Evolutionary conservation across 768 basidiomycete genomes (phyloP).

Genomic region (Boletellus ananas): DNA sequence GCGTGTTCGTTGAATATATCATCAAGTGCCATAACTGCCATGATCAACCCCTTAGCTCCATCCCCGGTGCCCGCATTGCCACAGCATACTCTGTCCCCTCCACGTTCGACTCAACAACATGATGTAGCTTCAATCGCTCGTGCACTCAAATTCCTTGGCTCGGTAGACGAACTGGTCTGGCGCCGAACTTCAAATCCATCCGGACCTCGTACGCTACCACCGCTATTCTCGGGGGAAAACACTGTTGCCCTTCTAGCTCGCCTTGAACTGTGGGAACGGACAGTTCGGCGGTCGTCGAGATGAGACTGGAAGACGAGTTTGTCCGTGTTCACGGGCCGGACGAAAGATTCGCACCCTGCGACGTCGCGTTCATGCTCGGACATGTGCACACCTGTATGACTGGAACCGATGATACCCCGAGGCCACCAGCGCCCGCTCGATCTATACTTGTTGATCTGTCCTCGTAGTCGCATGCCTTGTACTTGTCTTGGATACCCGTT

Average conservation of each 20-base stretch:
- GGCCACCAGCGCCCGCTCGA: too few species aligned
- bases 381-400: too few species aligned
- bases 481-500: too few species aligned
- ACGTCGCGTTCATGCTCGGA: neutral
- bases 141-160: constrained; percentile 23
- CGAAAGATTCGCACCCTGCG: too few species aligned
- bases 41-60: neutral
- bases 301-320: neutral
- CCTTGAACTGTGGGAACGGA: constrained; percentile 28
- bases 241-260: constrained; percentile 19
- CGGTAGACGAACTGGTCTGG: constrained; percentile 30
- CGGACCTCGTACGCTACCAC: constrained; percentile 8
- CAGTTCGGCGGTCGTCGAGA: constrained; percentile 20
- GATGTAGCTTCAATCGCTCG: constrained; percentile 21
- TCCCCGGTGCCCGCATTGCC: neutral
- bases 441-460: too few species aligned
- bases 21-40: neutral
- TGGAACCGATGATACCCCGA: neutral
- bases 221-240: constrained; percentile 27
- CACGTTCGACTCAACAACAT: constrained; percentile 1
- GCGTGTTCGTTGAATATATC: constrained; percentile 13
- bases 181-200: constrained; percentile 13
- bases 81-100: neutral
- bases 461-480: too few species aligned
- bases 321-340: neutral